Conservation (phyloP, 805 yeast species). For the Wickerhamiella hasegawae region DNA sequence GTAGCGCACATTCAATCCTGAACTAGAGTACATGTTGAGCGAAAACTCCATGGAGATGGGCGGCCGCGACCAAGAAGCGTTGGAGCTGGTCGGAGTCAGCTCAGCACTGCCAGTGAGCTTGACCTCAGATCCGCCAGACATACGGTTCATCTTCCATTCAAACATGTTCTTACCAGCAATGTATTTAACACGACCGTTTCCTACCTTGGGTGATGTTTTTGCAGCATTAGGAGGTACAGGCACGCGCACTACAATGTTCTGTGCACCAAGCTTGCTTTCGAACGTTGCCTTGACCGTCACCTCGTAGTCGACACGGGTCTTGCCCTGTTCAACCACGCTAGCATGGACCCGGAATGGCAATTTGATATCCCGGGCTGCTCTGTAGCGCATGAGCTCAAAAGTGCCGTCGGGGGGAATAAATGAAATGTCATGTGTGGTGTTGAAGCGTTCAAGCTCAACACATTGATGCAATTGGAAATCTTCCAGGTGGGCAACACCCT, state of each 20-base stretch:
- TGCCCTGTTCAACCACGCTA: constrained; percentile 30
- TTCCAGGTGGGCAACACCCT: constrained; percentile 31
- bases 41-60: constrained; percentile 58
- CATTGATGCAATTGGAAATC: constrained; percentile 82
- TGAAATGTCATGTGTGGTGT: constrained; percentile 43
- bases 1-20: constrained; percentile 61
- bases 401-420: constrained; percentile 83
- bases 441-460: constrained; percentile 57
- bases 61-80: constrained; percentile 46
- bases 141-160: constrained; percentile 55
- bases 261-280: constrained; percentile 37
- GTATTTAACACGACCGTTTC: constrained; percentile 55
- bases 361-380: constrained; percentile 39
- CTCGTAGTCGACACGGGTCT: constrained; percentile 34
- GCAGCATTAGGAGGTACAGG: constrained; percentile 56
- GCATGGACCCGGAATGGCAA: constrained; percentile 60
- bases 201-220: constrained; percentile 27
- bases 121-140: constrained; percentile 50
- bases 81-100: constrained; percentile 17
- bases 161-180: constrained; percentile 48
- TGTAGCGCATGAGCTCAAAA: constrained; percentile 67
- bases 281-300: constrained; percentile 48
- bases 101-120: constrained; percentile 42
- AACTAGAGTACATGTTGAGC: constrained; percentile 57
- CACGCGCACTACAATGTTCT: constrained; percentile 44